Evolutionary conservation across 768 basidiomycete species (phyloP), one percentile per base, ranked within the genome.

Genomic region (Mycena floridula): DNA sequence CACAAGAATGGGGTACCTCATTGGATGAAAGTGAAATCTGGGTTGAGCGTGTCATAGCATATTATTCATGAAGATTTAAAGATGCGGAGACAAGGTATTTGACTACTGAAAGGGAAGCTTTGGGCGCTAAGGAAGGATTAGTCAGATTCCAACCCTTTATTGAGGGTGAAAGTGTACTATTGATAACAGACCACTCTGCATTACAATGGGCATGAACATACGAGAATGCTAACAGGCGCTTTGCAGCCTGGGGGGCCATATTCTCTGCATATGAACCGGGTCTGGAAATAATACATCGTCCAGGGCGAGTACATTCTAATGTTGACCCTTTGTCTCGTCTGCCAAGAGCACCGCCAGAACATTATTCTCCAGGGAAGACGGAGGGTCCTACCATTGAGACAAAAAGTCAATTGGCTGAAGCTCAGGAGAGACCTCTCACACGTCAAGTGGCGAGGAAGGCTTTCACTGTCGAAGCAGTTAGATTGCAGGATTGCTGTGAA

Each of bases 141-240:
- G n/a, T n/a, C n/a, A 49, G 51, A 27, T 63, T 63, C 25, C 58
- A 60, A 28, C 50, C 60, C 0, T 60, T 50, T 46, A 53, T 63
- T 12, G 59, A 63, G 52, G 63, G 60, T 5, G 57, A 60, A 48
- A 40, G 37, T 13, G 47, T 60, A 7, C 16, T 52, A 1, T 16
- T 50, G 3, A 25, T 50, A 6, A 51, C 50, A 1, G 47, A 51
- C 25, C 49, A 50, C 20, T 43, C 45, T 5, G 47, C 50, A 0
- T 18, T 51, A 1, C 50, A 51, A 27, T 51, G 50, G 50, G 47
- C 47, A 0, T 25, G 40, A 5, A 45, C 44, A 1, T 51, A 48
- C 35, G 43, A 51, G 35, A 51, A 48, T 25, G 9, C 43, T 0
- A 51, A 51, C 16, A 24, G 40, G 1, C 24, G 58, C 0, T 43